Conservation (phyloP, 805 yeast genomes). For the Candida pseudofarinosa region DNA sequence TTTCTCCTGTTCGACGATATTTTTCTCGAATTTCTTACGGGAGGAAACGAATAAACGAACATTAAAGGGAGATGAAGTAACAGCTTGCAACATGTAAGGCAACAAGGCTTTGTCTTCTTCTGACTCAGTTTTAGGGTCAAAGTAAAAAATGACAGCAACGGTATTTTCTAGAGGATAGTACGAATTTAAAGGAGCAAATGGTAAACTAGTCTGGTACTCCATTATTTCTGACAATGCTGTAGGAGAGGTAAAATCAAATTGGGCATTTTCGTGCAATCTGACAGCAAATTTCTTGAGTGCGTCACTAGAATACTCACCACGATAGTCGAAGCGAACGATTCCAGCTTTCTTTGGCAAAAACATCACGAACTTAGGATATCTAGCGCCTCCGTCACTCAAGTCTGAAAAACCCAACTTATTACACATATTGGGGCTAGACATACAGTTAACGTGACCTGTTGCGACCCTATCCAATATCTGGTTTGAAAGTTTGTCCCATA, state of each 20-base stretch:
- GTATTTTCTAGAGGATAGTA: slow-evolving; percentile 37
- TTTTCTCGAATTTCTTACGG: slow-evolving; percentile 37
- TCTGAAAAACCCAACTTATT: slow-evolving; percentile 42
- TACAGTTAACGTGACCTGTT: slow-evolving; percentile 61
- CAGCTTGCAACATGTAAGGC: slow-evolving; percentile 56
- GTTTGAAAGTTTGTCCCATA: slow-evolving; percentile 58
- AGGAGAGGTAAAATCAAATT: slow-evolving; percentile 30
- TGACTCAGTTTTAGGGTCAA: slow-evolving; percentile 46
- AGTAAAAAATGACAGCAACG: slow-evolving; percentile 51
- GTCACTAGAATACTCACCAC: slow-evolving; percentile 28
- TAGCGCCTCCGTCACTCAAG: slow-evolving; percentile 16
- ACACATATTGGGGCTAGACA: slow-evolving; percentile 48
- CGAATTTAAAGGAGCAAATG: slow-evolving; percentile 26
- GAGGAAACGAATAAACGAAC: slow-evolving; percentile 50
- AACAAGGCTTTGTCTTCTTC: slow-evolving; percentile 62
- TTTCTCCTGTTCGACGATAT: slow-evolving; percentile 39
- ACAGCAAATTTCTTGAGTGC: slow-evolving; percentile 41
- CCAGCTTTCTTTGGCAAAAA: slow-evolving; percentile 50
- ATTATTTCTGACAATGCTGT: slow-evolving; percentile 26
- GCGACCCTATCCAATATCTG: slow-evolving; percentile 35
- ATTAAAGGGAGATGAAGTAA: slow-evolving; percentile 54
- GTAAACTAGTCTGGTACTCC: slow-evolving; percentile 25
- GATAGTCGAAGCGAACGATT: slow-evolving; percentile 46
- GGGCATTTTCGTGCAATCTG: slow-evolving; percentile 45
- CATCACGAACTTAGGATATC: slow-evolving; percentile 42